Percentiles rank a stretch among this genome's conserved stretches.
Evolutionary conservation across 1,139 yeast species (phyloP).

Genomic region (Taiozyma sp.): DNA sequence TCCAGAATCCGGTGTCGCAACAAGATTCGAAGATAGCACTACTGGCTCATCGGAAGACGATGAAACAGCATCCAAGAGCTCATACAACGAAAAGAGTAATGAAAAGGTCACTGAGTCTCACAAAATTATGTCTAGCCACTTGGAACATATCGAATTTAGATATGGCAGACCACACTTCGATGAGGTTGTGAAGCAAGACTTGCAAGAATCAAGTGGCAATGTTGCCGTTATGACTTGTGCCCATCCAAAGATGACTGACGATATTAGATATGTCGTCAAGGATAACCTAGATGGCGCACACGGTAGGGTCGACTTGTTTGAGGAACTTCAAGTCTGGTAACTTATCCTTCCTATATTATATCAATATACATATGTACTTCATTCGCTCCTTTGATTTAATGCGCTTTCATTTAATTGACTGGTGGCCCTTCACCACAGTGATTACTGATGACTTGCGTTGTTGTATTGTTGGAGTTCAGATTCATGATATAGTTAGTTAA

Average conservation of each 20-base stretch:
- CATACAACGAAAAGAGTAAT: constrained; percentile 4
- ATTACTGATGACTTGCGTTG: too few relatives aligned
- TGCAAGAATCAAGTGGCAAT: constrained; percentile 35
- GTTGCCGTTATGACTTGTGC: constrained; percentile 45
- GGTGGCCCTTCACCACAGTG: too few relatives aligned
- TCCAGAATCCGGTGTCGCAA: constrained; percentile 22
- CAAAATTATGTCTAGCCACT: constrained; percentile 10
- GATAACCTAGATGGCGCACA: constrained; percentile 12
- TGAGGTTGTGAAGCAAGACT: constrained; percentile 31
- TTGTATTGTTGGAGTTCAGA: too few relatives aligned
- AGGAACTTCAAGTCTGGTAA: constrained; percentile 21
- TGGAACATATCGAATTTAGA: constrained; percentile 36
- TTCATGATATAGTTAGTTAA: too few relatives aligned
- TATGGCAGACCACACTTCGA: constrained; percentile 45
- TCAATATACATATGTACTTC: not conserved
- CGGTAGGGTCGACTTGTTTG: constrained; percentile 18
- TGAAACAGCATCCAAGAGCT: not conserved
- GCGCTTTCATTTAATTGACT: not conserved
- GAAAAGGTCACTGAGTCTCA: constrained; percentile 2
- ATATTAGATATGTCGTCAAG: constrained; percentile 33
- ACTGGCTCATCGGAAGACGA: not conserved
- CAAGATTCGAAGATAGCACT: not conserved
- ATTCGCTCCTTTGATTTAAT: not conserved
- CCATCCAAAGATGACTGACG: constrained; percentile 50
- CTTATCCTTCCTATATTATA: too few relatives aligned